Evolutionary conservation across 306 rosid genomes (phyloP).

Genomic region (Trichosanthes truncata): DNA sequence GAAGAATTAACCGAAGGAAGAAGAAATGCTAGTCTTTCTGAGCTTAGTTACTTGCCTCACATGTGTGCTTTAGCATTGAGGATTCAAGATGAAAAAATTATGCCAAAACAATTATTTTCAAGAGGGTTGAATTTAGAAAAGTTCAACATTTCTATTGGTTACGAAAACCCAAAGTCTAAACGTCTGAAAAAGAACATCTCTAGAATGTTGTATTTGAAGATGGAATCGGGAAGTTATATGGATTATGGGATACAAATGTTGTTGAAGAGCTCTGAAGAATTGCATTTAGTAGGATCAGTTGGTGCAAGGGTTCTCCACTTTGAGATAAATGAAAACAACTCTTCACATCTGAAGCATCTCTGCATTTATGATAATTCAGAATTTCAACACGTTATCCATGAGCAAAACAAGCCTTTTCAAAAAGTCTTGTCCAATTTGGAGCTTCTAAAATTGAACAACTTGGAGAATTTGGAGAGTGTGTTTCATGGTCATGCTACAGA

Average conservation of each 20-base stretch:
- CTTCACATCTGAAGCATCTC: no score
- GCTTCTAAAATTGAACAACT: no score
- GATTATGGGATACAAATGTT: no score
- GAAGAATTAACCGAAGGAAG: neutral
- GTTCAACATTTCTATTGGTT: neutral
- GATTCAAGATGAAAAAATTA: neutral
- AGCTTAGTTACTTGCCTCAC: neutral
- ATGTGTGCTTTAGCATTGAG: neutral
- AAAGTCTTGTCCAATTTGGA: no score
- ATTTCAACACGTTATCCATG: no score
- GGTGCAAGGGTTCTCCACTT: neutral
- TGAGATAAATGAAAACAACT: neutral
- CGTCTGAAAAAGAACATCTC: neutral
- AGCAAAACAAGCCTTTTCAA: no score
- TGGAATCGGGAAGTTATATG: neutral
- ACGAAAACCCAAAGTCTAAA: no score
- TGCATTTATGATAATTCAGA: no score
- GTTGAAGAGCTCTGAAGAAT: conserved; percentile 4
- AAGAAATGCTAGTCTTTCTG: conserved; percentile 8
- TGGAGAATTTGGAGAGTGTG: no score
- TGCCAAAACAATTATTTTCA: neutral
- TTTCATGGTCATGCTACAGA: no score
- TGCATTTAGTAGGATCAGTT: neutral
- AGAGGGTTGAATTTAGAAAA: neutral
- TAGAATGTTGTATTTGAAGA: neutral